Evolutionary conservation across 2,329 filamentous ascomycete species (phyloP).

Genomic region (Fusarium staphyleae): DNA sequence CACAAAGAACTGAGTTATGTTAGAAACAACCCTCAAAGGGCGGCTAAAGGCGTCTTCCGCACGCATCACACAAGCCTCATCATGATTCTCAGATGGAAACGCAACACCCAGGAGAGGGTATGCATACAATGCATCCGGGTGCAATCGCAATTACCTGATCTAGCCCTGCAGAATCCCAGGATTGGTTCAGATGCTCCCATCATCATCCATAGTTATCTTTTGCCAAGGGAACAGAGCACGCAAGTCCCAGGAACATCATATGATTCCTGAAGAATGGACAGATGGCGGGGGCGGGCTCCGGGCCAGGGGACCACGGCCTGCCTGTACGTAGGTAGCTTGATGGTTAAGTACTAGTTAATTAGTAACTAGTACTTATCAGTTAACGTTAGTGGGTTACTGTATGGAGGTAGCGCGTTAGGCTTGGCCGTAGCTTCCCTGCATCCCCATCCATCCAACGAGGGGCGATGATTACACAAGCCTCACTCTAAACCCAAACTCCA

Average conservation of each 20-base stretch:
- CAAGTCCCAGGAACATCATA: conserved; percentile 23
- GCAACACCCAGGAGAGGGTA: conserved; percentile 26
- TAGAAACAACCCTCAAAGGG: conserved; percentile 3
- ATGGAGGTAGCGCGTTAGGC: too few relatives aligned
- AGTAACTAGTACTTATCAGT: too few relatives aligned
- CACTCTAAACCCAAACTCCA: conserved; percentile 9
- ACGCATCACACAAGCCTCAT: neutral
- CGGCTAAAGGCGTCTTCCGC: conserved; percentile 24
- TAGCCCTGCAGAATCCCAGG: conserved; percentile 28
- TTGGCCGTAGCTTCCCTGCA: neutral
- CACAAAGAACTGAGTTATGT: too few relatives aligned
- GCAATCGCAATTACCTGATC: conserved; percentile 22
- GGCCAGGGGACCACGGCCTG: conserved; percentile 6
- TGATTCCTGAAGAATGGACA: conserved; percentile 27
- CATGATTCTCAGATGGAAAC: conserved; percentile 16
- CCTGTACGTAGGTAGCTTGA: too few relatives aligned
- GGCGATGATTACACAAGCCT: conserved; percentile 35
- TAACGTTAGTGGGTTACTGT: too few relatives aligned
- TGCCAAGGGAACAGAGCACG: conserved; percentile 11
- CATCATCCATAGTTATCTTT: conserved; percentile 17
- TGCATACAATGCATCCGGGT: neutral
- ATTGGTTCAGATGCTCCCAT: conserved; percentile 27
- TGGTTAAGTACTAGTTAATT: too few relatives aligned
- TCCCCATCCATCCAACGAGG: conserved; percentile 21
- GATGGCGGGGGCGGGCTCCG: conserved; percentile 33